These are phyloP conservation scores for Fagus crenata DNA, from an alignment of 306 rosid species.

Conservation along the genomic window DNA sequence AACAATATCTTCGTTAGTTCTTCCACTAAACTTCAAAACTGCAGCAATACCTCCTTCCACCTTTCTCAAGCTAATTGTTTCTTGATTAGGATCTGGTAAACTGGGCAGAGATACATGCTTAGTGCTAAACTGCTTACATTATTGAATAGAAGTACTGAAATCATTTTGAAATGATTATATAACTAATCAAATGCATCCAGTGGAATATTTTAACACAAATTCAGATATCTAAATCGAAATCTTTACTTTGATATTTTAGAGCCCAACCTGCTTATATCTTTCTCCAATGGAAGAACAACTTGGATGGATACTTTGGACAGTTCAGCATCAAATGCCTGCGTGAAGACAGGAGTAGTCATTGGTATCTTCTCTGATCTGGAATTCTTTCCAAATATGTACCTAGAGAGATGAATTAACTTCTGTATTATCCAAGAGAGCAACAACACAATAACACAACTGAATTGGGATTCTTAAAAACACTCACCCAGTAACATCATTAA, in stretches of 20 bases:
- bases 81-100: slow-evolving; percentile 79
- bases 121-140: not conserved
- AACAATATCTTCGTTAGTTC: slow-evolving; percentile 58
- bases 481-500: slow-evolving; percentile 80
- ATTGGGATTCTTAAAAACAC: slow-evolving; percentile 20
- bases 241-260: slow-evolving; percentile 3
- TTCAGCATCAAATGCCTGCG: slow-evolving; percentile 61
- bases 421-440: slow-evolving; percentile 8
- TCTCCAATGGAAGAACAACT: slow-evolving; percentile 80
- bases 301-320: slow-evolving; percentile 69
- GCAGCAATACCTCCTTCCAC: slow-evolving; percentile 79
- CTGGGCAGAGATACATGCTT: slow-evolving; percentile 40
- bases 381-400: slow-evolving; percentile 90
- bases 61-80: slow-evolving; percentile 59
- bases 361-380: slow-evolving; percentile 75
- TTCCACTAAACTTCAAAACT: slow-evolving; percentile 80
- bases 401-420: slow-evolving; percentile 24
- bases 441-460: not conserved
- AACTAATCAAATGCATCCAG: not conserved
- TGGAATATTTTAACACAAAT: not conserved
- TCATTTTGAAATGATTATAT: not conserved
- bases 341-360: slow-evolving; percentile 96
- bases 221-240: not conserved
- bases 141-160: not conserved
- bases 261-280: slow-evolving; percentile 60